Base-by-base conservation (phyloP, 1,284 basidiomycete genomes). In the Omphalotus olearius region DNA sequence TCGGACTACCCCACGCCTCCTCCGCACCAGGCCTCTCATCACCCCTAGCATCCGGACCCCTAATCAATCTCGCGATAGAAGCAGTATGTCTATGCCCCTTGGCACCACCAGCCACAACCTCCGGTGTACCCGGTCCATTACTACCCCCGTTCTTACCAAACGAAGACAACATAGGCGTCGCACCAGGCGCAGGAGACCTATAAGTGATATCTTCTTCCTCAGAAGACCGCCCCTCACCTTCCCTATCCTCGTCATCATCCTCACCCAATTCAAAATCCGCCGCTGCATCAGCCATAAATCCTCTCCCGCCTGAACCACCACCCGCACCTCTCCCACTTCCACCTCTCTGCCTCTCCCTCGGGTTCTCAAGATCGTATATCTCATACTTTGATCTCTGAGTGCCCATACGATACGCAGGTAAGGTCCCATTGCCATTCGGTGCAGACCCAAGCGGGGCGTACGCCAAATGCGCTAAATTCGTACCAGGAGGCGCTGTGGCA, bases 51-150 rank as follows among this genome's bases (percentile, higher is more conserved):
- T 89, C 86, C 43, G 87, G 85, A 3, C 83, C 80, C 10, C 85
- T 72, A 50, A 90, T 90, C 56, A 91, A 67, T 62, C 85, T 88
- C 20, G 84, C 88, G 55, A 91, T 91, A 57, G 85, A 88, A 18
- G 88, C 88, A 0, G 88, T 91, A 64, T 89, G 86, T 49, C 78
- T 66, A 64, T 89, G 87, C 37, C 69, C 74, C 62, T 75, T 73
- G 58, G 42, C 43, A 3, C 20, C 28, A 2, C 67, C 72, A 56
- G 64, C 59, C 45, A 62, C 53, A 36, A 55, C 60, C 10, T 60
- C 62, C 17, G 50, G 53, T 57, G 5, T 50, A n/a, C 65, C 57
- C 38, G 53, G 56, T 16, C 56, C 50, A n/a, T 51, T 55, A 20
- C 52, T 57, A 40, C 6, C n/a, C 16, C 38, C 38, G n/a, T 43